Base-by-base conservation (phyloP, 2,329 filamentous ascomycete species). In the Sporothrix brunneoviolacea region DNA sequence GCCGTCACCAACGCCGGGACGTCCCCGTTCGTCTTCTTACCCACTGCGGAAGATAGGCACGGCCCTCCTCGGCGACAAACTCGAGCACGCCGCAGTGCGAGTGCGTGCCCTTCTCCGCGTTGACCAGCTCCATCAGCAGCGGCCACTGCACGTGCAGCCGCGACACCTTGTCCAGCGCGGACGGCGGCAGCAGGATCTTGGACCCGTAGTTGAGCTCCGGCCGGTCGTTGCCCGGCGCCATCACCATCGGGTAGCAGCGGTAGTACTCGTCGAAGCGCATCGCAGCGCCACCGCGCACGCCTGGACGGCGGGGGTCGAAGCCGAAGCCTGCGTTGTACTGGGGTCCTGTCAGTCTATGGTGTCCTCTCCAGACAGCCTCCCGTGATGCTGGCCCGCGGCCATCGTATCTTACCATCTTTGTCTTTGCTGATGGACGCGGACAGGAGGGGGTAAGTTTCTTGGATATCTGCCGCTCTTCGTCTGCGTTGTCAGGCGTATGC, bases 251-350 rank as follows among this genome's bases (percentile, higher is more conserved):
- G 64, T 97, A 98, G 74, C 91, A 96, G 62, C 93, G 85, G 71
- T 96, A 97, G 73, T 95, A 97, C 69, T 98, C 93, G 68, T 98
- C 91, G 72, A 98, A 98, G 54, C 91, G 88, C 61, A 89, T 86
- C 48, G 73, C 59, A 70, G 75, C 61, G 66, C 74, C 67, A 48
- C 74, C 69, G 53, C 76, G 72, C 51, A 70, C 68, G 22, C 65
- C 62, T n/a, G n/a, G n/a, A 22, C 69, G 67, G n/a, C 37, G 51
- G 8, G 42, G 38, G n/a, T 54, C 42, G 21, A 51, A 51, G 30
- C 51, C 55, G 13, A 39, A 57, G 43, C 49, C 47, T 24, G 47
- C 3, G 15, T 10, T 16, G 38, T 38, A 44, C 48, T 54, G 40
- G 24, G 24, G n/a, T n/a, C n/a, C n/a, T n/a, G n/a, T n/a, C n/a